phyloP scores from a whole-genome alignment of 768 basidiomycete species.

The Mycena rebaudengoi region DNA sequence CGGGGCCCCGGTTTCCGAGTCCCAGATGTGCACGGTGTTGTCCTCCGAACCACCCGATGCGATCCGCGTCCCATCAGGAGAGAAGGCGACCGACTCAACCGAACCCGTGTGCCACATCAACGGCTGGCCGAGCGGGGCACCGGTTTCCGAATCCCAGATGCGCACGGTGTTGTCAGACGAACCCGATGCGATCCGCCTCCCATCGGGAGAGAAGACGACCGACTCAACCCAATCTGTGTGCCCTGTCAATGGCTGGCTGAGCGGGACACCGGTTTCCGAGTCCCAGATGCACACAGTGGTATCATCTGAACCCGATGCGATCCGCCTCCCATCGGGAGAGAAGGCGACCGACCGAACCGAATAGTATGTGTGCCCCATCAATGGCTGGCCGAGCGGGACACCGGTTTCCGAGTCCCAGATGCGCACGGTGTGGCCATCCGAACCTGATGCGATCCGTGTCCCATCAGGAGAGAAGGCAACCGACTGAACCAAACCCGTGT shows the following conservation, averaged over 20 bases:
- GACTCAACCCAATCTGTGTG: constrained; percentile 30
- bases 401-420: no score
- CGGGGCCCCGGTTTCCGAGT: constrained; percentile 14
- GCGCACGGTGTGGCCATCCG: no score
- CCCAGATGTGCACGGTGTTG: constrained; percentile 26
- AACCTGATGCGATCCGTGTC: no score
- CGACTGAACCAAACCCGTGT: no score
- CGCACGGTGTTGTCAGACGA: constrained; percentile 23
- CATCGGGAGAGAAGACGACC: constrained; percentile 36
- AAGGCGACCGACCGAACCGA: constrained; percentile 47
- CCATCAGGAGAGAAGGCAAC: no score
- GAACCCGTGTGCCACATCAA: constrained; percentile 37
- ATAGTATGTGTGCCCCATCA: constrained; percentile 14
- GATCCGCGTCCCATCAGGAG: constrained; percentile 19
- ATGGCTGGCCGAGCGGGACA: neutral
- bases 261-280: constrained; percentile 44
- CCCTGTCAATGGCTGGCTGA: constrained; percentile 27
- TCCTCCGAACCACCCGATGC: constrained; percentile 29
- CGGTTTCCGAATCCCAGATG: constrained; percentile 23
- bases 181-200: constrained; percentile 19
- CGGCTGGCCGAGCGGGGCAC: neutral
- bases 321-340: constrained; percentile 57
- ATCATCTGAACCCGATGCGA: constrained; percentile 62
- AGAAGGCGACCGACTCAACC: constrained; percentile 40
- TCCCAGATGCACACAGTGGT: constrained; percentile 64